Conservation (phyloP, 106 monocot genomes). For the Chionographis japonica region DNA sequence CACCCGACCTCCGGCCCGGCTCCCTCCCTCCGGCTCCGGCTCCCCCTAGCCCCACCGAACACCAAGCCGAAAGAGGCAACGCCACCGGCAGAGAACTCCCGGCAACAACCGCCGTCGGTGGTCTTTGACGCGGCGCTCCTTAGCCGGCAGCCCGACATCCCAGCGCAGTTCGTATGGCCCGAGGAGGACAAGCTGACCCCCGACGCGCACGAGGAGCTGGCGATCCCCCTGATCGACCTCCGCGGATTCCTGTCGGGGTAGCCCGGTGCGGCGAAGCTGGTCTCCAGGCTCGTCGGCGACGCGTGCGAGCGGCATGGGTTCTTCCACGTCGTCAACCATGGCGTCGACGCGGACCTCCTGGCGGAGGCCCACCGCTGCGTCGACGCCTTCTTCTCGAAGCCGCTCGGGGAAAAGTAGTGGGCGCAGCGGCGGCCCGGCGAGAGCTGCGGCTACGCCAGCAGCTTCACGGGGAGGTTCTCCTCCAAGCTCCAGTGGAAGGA, state of each 20-base stretch:
- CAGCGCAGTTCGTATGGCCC: constrained; percentile 67
- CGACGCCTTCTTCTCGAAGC: too few species aligned
- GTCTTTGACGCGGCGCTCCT: constrained; percentile 54
- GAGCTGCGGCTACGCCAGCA: too few species aligned
- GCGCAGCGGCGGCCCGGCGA: too few species aligned
- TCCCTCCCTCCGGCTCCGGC: too few species aligned
- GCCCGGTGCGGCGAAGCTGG: constrained; percentile 6
- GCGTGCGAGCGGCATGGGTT: too few species aligned
- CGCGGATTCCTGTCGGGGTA: constrained; percentile 17
- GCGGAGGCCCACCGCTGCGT: too few species aligned
- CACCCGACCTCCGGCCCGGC: too few species aligned
- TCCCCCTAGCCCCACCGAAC: background rate
- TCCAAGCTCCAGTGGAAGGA: too few species aligned
- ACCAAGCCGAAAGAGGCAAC: background rate
- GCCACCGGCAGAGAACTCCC: background rate
- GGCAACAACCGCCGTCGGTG: background rate
- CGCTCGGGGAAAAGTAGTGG: too few species aligned
- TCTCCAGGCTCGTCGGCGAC: constrained; percentile 20
- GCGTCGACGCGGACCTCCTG: too few species aligned
- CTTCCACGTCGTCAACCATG: too few species aligned
- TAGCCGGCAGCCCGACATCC: constrained; percentile 35
- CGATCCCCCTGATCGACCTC: constrained; percentile 73
- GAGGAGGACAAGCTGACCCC: constrained; percentile 46
- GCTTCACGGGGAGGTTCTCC: too few species aligned
- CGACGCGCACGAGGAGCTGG: constrained; percentile 45